Conservation (phyloP, 345 rosid species). For the Dipteronia sinensis region DNA sequence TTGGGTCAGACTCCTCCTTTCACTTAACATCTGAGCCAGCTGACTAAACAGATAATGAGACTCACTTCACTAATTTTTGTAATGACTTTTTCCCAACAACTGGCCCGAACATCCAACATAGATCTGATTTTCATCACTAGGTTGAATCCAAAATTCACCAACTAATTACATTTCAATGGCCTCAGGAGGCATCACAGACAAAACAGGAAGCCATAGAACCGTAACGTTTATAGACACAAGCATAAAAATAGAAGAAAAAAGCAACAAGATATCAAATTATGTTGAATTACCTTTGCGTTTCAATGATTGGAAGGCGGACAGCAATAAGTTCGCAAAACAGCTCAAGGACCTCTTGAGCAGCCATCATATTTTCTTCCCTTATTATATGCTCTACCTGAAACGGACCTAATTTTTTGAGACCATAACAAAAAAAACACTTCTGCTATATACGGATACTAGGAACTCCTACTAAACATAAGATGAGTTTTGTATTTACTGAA, state of each 20-base stretch:
- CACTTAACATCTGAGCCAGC: not conserved
- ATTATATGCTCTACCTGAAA: conserved; percentile 91
- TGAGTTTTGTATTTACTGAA: not conserved
- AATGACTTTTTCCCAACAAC: not conserved
- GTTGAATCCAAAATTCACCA: not conserved
- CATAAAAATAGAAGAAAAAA: conserved; percentile 12
- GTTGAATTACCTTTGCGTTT: conserved; percentile 63
- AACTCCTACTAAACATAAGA: not conserved
- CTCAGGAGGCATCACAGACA: not conserved
- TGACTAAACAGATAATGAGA: not conserved
- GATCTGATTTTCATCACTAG: not conserved
- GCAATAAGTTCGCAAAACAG: conserved; percentile 82
- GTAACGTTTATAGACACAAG: not conserved
- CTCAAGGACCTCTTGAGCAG: conserved; percentile 95
- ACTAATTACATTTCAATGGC: not conserved
- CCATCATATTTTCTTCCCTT: conserved; percentile 98
- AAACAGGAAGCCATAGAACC: not conserved
- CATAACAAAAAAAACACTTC: not conserved
- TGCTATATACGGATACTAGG: not conserved
- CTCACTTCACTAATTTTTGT: not conserved
- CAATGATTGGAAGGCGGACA: conserved; percentile 94
- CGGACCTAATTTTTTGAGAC: not conserved
- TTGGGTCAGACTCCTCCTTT: not conserved
- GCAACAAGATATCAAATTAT: not conserved
- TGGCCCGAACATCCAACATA: not conserved